Evolutionary conservation across 352 stramenopile species (phyloP).

Genomic region (Peronospora belbahrii): DNA sequence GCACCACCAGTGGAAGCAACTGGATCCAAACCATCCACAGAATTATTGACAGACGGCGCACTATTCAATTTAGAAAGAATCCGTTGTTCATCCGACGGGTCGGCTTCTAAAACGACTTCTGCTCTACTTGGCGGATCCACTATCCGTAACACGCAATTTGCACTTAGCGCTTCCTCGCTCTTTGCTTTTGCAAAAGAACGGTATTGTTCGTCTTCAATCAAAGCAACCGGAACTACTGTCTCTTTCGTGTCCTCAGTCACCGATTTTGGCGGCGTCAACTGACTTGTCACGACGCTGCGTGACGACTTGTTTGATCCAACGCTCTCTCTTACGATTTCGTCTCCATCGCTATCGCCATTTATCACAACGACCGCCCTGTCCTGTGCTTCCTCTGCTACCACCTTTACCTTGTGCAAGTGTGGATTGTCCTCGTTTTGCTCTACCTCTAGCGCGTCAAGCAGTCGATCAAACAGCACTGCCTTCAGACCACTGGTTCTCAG

Average conservation of each 20-base stretch:
- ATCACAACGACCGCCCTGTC: constrained; percentile 6
- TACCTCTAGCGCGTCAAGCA: constrained; percentile 39
- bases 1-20: not conserved
- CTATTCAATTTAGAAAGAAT: not conserved
- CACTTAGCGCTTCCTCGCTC: not conserved
- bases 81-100: not conserved
- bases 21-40: not conserved
- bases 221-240: not conserved
- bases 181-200: not conserved
- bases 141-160: not conserved
- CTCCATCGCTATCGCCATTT: constrained; percentile 19
- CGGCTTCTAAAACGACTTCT: not conserved
- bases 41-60: not conserved
- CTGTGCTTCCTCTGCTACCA: constrained; percentile 20
- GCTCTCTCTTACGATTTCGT: constrained; percentile 64
- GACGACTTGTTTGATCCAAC: constrained; percentile 18
- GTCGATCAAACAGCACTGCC: constrained; percentile 34
- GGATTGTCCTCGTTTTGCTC: constrained; percentile 26
- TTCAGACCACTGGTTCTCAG: constrained; percentile 49
- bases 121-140: not conserved
- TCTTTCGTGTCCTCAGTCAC: not conserved
- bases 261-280: constrained; percentile 9
- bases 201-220: not conserved
- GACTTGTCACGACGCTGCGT: constrained; percentile 1
- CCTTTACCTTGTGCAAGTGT: constrained; percentile 9